Percentiles rank a stretch among this genome's conserved stretches.
Evolutionary conservation across 192 early-diverging fungal genomes (phyloP).

Genomic region (Geranomyces michiganensis): DNA sequence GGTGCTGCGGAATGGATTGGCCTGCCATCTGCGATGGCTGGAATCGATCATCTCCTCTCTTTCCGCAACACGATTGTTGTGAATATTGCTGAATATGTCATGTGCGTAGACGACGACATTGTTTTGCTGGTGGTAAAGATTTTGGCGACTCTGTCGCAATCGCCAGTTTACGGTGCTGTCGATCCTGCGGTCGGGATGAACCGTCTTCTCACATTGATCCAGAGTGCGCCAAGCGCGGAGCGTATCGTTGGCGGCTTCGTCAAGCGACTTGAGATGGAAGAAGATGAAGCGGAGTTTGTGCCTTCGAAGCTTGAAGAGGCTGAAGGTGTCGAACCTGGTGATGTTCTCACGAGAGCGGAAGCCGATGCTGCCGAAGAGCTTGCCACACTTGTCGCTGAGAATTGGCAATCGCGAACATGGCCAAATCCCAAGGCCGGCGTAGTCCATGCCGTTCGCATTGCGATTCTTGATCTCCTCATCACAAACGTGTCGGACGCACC

Average conservation of each 20-base stretch:
- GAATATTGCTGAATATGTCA: constrained; percentile 72
- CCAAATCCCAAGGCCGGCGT: constrained; percentile 32
- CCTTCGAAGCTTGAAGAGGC: constrained; percentile 8
- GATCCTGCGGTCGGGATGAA: constrained; percentile 59
- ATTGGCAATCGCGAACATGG: constrained; percentile 14
- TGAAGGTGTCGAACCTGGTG: constrained; percentile 36
- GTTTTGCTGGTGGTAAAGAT: constrained; percentile 73
- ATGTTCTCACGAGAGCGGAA: constrained; percentile 32
- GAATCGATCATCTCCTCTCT: constrained; percentile 80
- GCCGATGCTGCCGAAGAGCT: neutral
- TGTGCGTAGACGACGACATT: constrained; percentile 68
- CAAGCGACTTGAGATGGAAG: constrained; percentile 72
- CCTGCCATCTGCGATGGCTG: constrained; percentile 60
- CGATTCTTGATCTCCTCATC: constrained; percentile 84
- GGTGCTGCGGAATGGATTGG: constrained; percentile 33
- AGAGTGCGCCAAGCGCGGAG: constrained; percentile 61
- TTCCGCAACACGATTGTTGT: constrained; percentile 70
- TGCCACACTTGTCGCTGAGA: constrained; percentile 10
- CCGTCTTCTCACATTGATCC: constrained; percentile 73
- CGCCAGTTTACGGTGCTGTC: constrained; percentile 63
- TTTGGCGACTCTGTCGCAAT: constrained; percentile 71
- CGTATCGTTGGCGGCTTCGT: constrained; percentile 79
- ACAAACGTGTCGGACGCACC: constrained; percentile 64
- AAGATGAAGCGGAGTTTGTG: constrained; percentile 40
- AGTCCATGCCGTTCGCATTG: constrained; percentile 69